Evolutionary conservation across 768 basidiomycete species (phyloP).

Genomic region (Myochromella boudieri): DNA sequence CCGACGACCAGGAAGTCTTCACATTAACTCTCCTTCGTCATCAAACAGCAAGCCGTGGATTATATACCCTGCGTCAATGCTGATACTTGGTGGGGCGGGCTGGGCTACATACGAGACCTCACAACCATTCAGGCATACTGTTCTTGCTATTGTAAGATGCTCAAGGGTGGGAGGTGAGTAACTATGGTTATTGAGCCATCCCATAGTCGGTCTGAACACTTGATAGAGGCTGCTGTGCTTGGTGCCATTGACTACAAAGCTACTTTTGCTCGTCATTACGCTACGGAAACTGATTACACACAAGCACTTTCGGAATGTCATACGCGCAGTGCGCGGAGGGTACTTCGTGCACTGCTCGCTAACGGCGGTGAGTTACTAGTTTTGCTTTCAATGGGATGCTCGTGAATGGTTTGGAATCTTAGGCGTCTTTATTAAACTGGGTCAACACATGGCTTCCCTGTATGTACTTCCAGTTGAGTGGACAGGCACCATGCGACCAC

Average conservation of each 20-base stretch:
- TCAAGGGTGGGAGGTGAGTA: slow-evolving; percentile 70
- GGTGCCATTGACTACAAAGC: slow-evolving; percentile 73
- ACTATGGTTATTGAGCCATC: slow-evolving; percentile 16
- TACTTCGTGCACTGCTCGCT: slow-evolving; percentile 79
- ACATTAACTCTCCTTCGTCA: neutral
- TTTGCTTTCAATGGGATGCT: slow-evolving; percentile 3
- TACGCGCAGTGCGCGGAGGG: slow-evolving; percentile 73
- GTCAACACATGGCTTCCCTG: slow-evolving; percentile 82
- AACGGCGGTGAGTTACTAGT: slow-evolving; percentile 68
- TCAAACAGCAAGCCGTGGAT: slow-evolving; percentile 29
- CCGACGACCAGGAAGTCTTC: slow-evolving; percentile 6
- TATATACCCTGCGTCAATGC: slow-evolving; percentile 34
- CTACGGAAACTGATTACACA: slow-evolving; percentile 46
- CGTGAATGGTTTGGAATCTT: neutral
- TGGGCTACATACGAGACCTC: slow-evolving; percentile 62
- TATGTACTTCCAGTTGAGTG: slow-evolving; percentile 52
- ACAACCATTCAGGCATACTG: slow-evolving; percentile 72
- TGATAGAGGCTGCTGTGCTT: slow-evolving; percentile 59
- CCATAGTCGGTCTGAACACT: slow-evolving; percentile 18
- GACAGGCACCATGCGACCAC: slow-evolving; percentile 49
- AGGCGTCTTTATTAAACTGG: slow-evolving; percentile 88
- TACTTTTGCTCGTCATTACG: slow-evolving; percentile 56
- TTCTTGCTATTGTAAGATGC: slow-evolving; percentile 76
- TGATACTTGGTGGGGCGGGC: slow-evolving; percentile 35
- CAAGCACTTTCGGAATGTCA: slow-evolving; percentile 79